A percentile compares a stretch with the other conserved stretches of the same genome.
Conservation (phyloP, 768 basidiomycete genomes). For the Tulasnella sp. region DNA sequence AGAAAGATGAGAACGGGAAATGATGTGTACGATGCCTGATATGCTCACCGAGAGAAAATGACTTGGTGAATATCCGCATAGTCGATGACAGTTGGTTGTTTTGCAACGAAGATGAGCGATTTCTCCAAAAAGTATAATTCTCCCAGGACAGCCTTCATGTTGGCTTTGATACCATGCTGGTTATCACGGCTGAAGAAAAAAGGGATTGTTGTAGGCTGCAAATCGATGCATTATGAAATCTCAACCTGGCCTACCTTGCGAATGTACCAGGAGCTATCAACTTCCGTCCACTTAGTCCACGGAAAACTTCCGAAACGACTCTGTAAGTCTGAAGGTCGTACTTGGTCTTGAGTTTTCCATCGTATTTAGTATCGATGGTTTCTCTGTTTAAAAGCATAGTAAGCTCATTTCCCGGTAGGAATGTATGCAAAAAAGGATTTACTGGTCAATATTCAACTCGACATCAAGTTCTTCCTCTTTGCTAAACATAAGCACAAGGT, state of each 20-base stretch:
- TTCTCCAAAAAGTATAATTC: conserved; percentile 98
- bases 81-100: conserved; percentile 83
- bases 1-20: neutral
- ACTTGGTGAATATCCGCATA: conserved; percentile 81
- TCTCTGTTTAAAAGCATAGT: conserved; percentile 37
- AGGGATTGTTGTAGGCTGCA: neutral
- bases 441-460: conserved; percentile 88
- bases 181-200: conserved; percentile 54
- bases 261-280: conserved; percentile 46
- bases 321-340: conserved; percentile 94
- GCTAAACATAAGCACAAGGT: conserved; percentile 96
- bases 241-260: conserved; percentile 1
- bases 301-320: conserved; percentile 88
- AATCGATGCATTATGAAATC: neutral
- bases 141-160: conserved; percentile 91
- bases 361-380: conserved; percentile 50
- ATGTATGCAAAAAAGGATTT: conserved; percentile 24
- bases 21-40: neutral
- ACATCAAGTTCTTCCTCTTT: conserved; percentile 94
- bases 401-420: conserved; percentile 1
- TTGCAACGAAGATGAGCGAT: conserved; percentile 95
- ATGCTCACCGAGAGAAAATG: conserved; percentile 61
- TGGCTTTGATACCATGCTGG: conserved; percentile 92
- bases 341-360: conserved; percentile 73
- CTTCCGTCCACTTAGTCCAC: conserved; percentile 79